Base-by-base conservation (phyloP, 2,329 filamentous ascomycete genomes). In the Aspergillus fructus region DNA sequence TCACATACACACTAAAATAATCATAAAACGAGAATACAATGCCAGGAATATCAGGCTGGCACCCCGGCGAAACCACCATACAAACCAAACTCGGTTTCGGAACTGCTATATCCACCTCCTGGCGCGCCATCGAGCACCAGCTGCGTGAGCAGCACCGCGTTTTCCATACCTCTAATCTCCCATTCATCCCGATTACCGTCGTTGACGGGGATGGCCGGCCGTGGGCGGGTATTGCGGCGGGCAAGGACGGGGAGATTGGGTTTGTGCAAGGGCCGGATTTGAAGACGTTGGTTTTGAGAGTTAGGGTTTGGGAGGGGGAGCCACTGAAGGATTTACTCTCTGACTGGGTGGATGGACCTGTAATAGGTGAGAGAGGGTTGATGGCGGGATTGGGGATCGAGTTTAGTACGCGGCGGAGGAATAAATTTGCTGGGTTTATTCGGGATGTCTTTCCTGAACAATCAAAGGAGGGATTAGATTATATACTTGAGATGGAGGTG, bases 151-250 rank as follows among this genome's bases (percentile, higher is more conserved):
- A 55, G 23, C 53, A 55, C 17, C 53, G 45, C 37, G 27, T 55
- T 24, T 55, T 55, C 24, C 53, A 55, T 8, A 55, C 53, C 8
- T 55, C 53, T 3, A 55, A 45, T 5, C 13, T 55, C 11, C 53
- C 45, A 0, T 55, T 55, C n/a, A 49, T 55, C 15, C 39, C 53
- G 0, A 11, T 55, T 2, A 39, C 53, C 1, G 33, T 42, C 9
- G 34, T 42, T 12, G 53, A 55, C 15, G 4, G 8, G 3, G 13
- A 42, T 9, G 53, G 53, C 3, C 43, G 53, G 23, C 53, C 53
- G 7, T 55, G 53, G 53, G 53, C 23, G 4, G 42, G 42, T 1
- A 55, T 55, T 4, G 53, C 47, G 2, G 53, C 53, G 12, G 53
- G 53, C 19, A 40, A 13, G 3, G 21, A 23, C 1, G 53, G 53